Evolutionary conservation across 1,284 basidiomycete genomes (phyloP).

Genomic region (Mycena citricolor): DNA sequence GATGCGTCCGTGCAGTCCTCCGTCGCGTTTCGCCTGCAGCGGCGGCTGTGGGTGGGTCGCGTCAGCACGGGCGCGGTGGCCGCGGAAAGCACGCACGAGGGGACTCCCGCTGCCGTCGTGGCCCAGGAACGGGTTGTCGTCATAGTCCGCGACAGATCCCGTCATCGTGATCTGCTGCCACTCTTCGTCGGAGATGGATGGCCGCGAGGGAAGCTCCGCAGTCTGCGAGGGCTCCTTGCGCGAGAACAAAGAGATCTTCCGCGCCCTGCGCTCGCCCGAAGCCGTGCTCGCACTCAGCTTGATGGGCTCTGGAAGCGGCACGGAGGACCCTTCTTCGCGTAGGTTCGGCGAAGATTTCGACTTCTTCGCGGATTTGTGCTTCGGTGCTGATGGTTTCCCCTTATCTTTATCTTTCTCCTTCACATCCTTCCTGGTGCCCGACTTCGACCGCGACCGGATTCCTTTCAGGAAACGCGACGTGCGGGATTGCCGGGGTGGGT

Average conservation of each 20-base stretch:
- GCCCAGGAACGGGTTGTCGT: slow-evolving; percentile 16
- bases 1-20: slow-evolving; percentile 12
- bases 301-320: slow-evolving; percentile 7
- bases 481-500: slow-evolving; percentile 12
- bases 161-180: slow-evolving; percentile 24
- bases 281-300: slow-evolving; percentile 5
- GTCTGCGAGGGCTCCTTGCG: slow-evolving; percentile 7
- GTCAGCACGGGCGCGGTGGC: too few relatives aligned
- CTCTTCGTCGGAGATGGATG: slow-evolving; percentile 22
- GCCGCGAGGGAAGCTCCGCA: slow-evolving; percentile 13
- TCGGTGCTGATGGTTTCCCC: slow-evolving; percentile 1
- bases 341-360: slow-evolving; percentile 19
- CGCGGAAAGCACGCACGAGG: too few relatives aligned
- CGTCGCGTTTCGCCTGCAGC: slow-evolving; percentile 17
- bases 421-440: slow-evolving; percentile 10
- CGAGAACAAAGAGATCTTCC: slow-evolving; percentile 15
- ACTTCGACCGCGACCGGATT: slow-evolving; percentile 14
- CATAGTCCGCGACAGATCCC: slow-evolving; percentile 20
- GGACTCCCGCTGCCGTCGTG: slow-evolving; percentile 4
- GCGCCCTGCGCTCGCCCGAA: slow-evolving; percentile 9
- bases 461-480: slow-evolving; percentile 18
- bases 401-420: neutral
- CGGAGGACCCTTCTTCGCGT: slow-evolving; percentile 11
- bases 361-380: slow-evolving; percentile 10
- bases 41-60: slow-evolving; percentile 1